phyloP scores from a whole-genome alignment of 768 basidiomycete species.

The Paxillus rubicundulus region DNA sequence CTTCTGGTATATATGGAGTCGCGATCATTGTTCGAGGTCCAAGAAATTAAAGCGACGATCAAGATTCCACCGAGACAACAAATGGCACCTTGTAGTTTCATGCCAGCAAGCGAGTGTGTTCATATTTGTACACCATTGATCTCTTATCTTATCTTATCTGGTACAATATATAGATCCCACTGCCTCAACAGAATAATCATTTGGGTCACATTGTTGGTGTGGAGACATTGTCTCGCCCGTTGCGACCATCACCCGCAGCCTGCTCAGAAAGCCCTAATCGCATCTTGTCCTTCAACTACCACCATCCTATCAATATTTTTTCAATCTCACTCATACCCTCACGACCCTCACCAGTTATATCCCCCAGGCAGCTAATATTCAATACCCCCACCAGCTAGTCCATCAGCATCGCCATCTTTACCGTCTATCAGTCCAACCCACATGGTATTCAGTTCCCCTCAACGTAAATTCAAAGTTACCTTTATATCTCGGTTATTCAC shows the following conservation, averaged over 20 bases:
- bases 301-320: slow-evolving; percentile 8
- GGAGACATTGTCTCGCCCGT: slow-evolving; percentile 5
- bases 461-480: slow-evolving; percentile 4
- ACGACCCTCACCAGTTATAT: neutral
- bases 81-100: neutral
- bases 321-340: neutral
- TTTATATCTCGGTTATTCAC: slow-evolving; percentile 14
- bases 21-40: slow-evolving; percentile 10
- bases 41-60: neutral
- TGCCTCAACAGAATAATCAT: neutral
- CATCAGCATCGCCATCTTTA: neutral
- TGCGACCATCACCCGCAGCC: neutral
- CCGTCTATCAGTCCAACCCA: neutral
- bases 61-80: neutral
- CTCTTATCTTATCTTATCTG: slow-evolving; percentile 22
- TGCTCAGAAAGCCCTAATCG: neutral
- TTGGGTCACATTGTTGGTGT: neutral
- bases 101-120: neutral
- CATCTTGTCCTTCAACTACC: slow-evolving; percentile 6
- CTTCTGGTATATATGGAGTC: slow-evolving; percentile 49
- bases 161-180: slow-evolving; percentile 10
- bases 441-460: slow-evolving; percentile 12
- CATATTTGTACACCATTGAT: neutral
- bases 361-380: neutral
- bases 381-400: neutral